A percentile compares a stretch with the other conserved stretches of the same genome.
These are phyloP conservation scores for Avena insularis DNA, from an alignment of 176 grass and related monocot species.

Conservation along the genomic window DNA sequence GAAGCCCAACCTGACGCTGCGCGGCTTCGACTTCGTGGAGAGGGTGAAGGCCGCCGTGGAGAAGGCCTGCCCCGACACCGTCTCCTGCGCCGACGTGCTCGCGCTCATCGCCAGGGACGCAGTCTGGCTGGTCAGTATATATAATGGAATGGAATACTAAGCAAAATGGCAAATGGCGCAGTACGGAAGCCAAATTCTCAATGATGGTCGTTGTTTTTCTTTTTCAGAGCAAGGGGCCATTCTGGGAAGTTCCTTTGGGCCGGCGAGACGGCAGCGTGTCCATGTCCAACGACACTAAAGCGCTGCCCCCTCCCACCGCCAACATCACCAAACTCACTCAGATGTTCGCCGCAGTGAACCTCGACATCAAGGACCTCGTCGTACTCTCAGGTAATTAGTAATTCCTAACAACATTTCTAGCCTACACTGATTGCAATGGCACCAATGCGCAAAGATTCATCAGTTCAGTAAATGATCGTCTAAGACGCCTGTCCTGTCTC, in stretches of 20 bases:
- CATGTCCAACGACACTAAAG: conserved; percentile 53
- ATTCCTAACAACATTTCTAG: neutral
- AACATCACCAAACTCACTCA: conserved; percentile 64
- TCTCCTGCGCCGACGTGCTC: conserved; percentile 89
- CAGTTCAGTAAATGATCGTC: neutral
- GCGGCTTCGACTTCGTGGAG: conserved; percentile 72
- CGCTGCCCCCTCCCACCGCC: conserved; percentile 65
- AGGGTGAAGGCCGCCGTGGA: conserved; percentile 77
- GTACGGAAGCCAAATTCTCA: neutral
- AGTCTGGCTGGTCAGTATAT: conserved; percentile 68
- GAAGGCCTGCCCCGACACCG: conserved; percentile 64
- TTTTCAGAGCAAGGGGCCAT: conserved; percentile 72
- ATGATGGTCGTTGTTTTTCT: neutral
- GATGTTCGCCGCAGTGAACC: conserved; percentile 58
- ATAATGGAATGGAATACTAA: too few species aligned
- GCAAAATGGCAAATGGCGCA: neutral
- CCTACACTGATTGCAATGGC: neutral
- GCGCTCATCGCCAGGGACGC: conserved; percentile 73
- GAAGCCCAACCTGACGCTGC: conserved; percentile 62
- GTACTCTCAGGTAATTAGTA: conserved; percentile 69
- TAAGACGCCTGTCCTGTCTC: too few species aligned
- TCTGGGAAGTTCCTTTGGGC: conserved; percentile 72
- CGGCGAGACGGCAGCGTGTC: conserved; percentile 74
- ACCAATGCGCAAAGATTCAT: neutral
- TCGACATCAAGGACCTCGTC: conserved; percentile 82